Evolutionary conservation across 208 protist species (phyloP).

Genomic region (Spongospora subterranea): DNA sequence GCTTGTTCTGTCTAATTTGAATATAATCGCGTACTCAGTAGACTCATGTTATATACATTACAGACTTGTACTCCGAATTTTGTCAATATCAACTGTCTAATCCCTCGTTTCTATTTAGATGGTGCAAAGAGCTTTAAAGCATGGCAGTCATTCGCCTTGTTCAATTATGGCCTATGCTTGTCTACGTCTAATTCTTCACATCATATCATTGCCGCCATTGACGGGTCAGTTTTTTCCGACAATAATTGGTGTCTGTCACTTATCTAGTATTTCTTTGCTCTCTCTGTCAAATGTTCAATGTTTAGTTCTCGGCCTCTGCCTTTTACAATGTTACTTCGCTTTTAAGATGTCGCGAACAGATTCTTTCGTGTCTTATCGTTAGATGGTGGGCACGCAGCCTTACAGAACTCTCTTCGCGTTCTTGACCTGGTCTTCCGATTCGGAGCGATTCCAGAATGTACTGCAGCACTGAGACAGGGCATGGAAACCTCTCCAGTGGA

Average conservation of each 20-base stretch:
- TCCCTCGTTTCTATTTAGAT: background rate
- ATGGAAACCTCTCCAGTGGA: conserved; percentile 90
- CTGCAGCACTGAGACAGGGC: conserved; percentile 81
- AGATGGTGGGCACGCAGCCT: background rate
- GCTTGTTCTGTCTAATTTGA: no score
- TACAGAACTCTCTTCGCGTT: conserved; percentile 97
- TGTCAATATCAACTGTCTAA: background rate
- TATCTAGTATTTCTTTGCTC: no score
- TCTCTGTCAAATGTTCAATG: no score
- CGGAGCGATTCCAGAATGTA: conserved; percentile 78
- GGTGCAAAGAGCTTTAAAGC: background rate
- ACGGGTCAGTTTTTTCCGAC: no score
- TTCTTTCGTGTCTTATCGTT: background rate
- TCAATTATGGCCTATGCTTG: background rate
- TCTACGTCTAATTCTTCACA: background rate
- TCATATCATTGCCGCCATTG: background rate
- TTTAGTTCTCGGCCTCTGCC: no score
- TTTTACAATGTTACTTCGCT: no score
- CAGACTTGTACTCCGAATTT: no score
- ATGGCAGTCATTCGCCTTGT: conserved; percentile 50
- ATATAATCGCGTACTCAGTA: no score
- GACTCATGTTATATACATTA: no score
- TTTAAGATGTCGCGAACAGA: background rate
- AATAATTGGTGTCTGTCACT: no score
- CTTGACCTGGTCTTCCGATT: conserved; percentile 70